Evolutionary conservation across 345 rosid species (phyloP).

Genomic region (Isatis tinctoria): DNA sequence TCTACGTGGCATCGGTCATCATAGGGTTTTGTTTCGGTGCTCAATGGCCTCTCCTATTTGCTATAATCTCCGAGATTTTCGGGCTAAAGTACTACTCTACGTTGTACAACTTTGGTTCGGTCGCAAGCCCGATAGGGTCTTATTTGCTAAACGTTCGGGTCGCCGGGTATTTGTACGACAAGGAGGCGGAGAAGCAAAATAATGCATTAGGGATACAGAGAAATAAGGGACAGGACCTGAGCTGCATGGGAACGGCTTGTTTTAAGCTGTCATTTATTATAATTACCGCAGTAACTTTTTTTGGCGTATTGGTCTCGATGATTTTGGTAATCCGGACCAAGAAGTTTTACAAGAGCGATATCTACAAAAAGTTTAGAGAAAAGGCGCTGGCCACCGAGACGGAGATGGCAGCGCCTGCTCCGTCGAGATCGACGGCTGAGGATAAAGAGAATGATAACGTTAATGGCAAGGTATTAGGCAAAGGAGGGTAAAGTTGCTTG

Average conservation of each 20-base stretch:
- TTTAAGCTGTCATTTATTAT: conserved; percentile 39
- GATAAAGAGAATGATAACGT: conserved; percentile 16
- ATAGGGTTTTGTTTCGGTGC: conserved; percentile 56
- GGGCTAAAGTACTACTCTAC: conserved; percentile 57
- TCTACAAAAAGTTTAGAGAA: conserved; percentile 45
- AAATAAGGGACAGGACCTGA: conserved; percentile 27
- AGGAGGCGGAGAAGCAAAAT: conserved; percentile 40
- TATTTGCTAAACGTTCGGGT: conserved; percentile 45
- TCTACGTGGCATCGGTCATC: conserved; percentile 46
- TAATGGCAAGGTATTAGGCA: conserved; percentile 10
- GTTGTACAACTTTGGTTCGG: conserved; percentile 40
- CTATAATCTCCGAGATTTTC: conserved; percentile 51
- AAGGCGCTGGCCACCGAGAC: conserved; percentile 20
- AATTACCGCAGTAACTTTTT: conserved; percentile 39
- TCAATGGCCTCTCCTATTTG: conserved; percentile 42
- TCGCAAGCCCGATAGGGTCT: conserved; percentile 47
- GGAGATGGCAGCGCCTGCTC: conserved; percentile 4
- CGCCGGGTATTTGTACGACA: conserved; percentile 48
- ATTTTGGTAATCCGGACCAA: conserved; percentile 44
- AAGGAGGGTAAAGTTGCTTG: background rate
- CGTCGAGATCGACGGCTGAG: background rate
- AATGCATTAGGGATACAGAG: conserved; percentile 24
- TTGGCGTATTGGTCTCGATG: conserved; percentile 43
- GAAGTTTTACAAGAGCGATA: conserved; percentile 46
- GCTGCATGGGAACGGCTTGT: conserved; percentile 42